Evolutionary conservation across 2,329 filamentous ascomycete species (phyloP).

Genomic region (Camillea tinctor): DNA sequence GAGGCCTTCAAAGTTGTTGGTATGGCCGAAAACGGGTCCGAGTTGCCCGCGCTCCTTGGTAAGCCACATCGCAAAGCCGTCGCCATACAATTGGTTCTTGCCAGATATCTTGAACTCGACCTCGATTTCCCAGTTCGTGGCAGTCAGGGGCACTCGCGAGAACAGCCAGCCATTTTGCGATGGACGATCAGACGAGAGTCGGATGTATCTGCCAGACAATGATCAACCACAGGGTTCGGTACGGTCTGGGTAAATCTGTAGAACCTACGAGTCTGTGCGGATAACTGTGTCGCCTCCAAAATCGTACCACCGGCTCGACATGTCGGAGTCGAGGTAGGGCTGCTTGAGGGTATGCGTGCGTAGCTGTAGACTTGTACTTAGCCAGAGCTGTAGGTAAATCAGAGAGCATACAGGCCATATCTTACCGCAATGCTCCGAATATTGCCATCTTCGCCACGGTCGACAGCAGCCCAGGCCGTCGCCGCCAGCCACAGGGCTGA

Average conservation of each 20-base stretch:
- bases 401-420: conserved; percentile 14
- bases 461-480: conserved; percentile 38
- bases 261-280: conserved; percentile 63
- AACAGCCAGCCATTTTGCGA: conserved; percentile 93
- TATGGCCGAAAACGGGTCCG: conserved; percentile 84
- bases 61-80: conserved; percentile 97
- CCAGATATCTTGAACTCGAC: conserved; percentile 94
- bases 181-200: conserved; percentile 84
- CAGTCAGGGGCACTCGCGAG: conserved; percentile 89
- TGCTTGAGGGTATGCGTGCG: conserved; percentile 83
- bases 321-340: conserved; percentile 97
- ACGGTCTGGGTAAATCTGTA: conserved; percentile 1
- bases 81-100: conserved; percentile 84
- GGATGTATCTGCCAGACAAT: conserved; percentile 68
- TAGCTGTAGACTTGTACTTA: conserved; percentile 54
- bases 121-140: conserved; percentile 98
- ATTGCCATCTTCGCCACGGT: conserved; percentile 47
- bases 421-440: conserved; percentile 66
- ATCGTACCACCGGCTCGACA: conserved; percentile 98
- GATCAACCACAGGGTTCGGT: conserved; percentile 23
- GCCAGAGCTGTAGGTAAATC: neutral
- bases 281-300: conserved; percentile 95
- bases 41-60: conserved; percentile 83
- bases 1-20: conserved; percentile 88
- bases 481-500: conserved; percentile 36